A percentile compares a stretch with the other conserved stretches of the same genome.
These are phyloP conservation scores for Letharia lupina DNA, from an alignment of 495 filamentous ascomycete species.

Conservation along the genomic window DNA sequence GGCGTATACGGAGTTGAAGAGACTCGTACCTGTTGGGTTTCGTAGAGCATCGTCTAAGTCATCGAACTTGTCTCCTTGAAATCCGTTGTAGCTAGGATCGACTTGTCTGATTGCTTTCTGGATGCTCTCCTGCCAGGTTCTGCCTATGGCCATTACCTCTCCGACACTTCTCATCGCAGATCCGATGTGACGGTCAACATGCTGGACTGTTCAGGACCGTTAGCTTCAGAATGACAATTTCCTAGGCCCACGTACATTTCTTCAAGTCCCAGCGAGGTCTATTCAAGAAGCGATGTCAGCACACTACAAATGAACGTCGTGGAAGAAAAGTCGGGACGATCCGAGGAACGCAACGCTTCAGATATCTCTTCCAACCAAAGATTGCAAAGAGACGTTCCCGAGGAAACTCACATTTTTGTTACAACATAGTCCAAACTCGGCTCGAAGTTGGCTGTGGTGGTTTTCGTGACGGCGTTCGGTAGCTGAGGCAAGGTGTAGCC, in stretches of 20 bases:
- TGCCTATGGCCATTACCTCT: slow-evolving; percentile 97
- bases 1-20: neutral
- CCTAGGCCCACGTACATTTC: slow-evolving; percentile 47
- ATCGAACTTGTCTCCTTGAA: slow-evolving; percentile 92
- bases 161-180: slow-evolving; percentile 98
- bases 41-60: slow-evolving; percentile 80
- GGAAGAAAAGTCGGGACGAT: neutral
- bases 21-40: slow-evolving; percentile 56
- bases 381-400: neutral
- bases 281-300: neutral
- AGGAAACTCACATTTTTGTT: slow-evolving; percentile 63
- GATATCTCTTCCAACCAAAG: neutral
- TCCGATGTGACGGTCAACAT: slow-evolving; percentile 94
- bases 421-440: slow-evolving; percentile 95
- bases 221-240: neutral
- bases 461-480: slow-evolving; percentile 95
- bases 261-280: slow-evolving; percentile 84
- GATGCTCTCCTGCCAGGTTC: slow-evolving; percentile 98
- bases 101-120: slow-evolving; percentile 97
- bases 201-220: slow-evolving; percentile 49
- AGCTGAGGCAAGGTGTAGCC: slow-evolving; percentile 91
- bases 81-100: slow-evolving; percentile 81
- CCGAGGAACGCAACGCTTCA: neutral
- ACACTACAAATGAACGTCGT: neutral
- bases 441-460: slow-evolving; percentile 97